These are phyloP conservation scores for Pythium insidiosum DNA, from an alignment of 352 stramenopile species.

Conservation along the genomic window DNA sequence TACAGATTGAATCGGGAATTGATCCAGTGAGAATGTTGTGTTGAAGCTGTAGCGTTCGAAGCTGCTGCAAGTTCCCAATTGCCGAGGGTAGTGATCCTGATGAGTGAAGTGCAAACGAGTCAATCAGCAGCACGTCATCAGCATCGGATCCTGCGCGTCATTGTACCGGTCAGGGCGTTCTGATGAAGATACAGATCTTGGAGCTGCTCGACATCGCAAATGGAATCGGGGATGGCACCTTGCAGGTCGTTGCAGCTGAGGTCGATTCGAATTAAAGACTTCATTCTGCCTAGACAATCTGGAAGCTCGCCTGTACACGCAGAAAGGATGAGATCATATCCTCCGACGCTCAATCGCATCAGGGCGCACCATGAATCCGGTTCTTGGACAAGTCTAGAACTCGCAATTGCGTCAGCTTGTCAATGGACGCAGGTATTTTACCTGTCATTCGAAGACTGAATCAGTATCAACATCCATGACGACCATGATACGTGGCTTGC, in stretches of 20 bases:
- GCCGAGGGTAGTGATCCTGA: conserved; percentile 37
- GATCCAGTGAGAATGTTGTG: conserved; percentile 70
- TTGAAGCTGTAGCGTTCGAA: conserved; percentile 73
- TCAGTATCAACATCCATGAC: too few relatives aligned
- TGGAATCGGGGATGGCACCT: conserved; percentile 34
- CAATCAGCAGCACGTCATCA: too few relatives aligned
- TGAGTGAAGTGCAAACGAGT: too few relatives aligned
- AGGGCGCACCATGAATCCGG: conserved; percentile 32
- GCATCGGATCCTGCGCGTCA: too few relatives aligned
- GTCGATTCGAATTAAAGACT: conserved; percentile 46
- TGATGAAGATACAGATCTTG: conserved; percentile 76
- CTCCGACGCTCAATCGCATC: neutral
- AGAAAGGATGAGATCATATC: too few relatives aligned
- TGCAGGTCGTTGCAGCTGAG: conserved; percentile 79
- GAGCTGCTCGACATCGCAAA: conserved; percentile 46
- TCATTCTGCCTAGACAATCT: conserved; percentile 36
- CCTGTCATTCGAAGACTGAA: conserved; percentile 9
- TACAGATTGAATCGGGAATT: conserved; percentile 41
- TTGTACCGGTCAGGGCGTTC: conserved; percentile 61
- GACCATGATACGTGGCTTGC: too few relatives aligned
- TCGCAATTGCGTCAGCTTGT: conserved; percentile 52
- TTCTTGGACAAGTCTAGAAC: conserved; percentile 82
- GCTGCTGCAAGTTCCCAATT: conserved; percentile 42
- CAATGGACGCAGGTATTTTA: conserved; percentile 27
- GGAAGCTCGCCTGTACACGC: conserved; percentile 38